These are phyloP conservation scores for Fulvia fulva DNA, from an alignment of 2,329 filamentous ascomycete species.

Conservation along the genomic window DNA sequence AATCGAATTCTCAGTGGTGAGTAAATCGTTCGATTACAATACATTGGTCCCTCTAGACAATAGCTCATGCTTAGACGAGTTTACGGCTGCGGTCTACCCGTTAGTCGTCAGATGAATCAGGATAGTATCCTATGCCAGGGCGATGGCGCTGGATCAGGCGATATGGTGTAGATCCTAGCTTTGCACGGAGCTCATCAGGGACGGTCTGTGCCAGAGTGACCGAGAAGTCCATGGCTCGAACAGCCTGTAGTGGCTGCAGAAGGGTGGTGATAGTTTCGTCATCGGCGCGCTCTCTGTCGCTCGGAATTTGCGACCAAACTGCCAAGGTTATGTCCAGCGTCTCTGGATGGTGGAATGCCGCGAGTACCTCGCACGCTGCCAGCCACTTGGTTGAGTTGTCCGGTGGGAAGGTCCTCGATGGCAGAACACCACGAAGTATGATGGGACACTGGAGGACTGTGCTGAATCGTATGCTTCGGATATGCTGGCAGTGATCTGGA, in stretches of 20 bases:
- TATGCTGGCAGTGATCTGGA: background rate
- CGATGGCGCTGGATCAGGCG: background rate
- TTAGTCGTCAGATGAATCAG: background rate
- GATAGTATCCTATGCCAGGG: slow-evolving; percentile 1
- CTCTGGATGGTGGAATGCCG: background rate
- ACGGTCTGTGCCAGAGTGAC: background rate
- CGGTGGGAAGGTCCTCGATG: background rate
- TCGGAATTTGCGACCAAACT: background rate
- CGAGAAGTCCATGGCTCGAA: background rate
- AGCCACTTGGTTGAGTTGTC: background rate
- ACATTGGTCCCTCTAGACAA: no score
- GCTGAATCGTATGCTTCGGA: slow-evolving; percentile 1
- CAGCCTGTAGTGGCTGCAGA: background rate
- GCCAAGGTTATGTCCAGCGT: background rate
- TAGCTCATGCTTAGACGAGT: no score
- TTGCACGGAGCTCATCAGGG: background rate
- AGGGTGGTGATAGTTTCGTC: background rate
- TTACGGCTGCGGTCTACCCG: no score
- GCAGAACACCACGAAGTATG: background rate
- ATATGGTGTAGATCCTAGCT: background rate
- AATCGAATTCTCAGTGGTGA: no score
- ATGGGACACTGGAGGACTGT: background rate
- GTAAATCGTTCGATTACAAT: no score
- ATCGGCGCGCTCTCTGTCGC: background rate
- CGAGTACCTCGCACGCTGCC: background rate